These are phyloP conservation scores for Microthyrium microscopicum DNA, from an alignment of 2,329 filamentous ascomycete genomes.

Conservation along the genomic window DNA sequence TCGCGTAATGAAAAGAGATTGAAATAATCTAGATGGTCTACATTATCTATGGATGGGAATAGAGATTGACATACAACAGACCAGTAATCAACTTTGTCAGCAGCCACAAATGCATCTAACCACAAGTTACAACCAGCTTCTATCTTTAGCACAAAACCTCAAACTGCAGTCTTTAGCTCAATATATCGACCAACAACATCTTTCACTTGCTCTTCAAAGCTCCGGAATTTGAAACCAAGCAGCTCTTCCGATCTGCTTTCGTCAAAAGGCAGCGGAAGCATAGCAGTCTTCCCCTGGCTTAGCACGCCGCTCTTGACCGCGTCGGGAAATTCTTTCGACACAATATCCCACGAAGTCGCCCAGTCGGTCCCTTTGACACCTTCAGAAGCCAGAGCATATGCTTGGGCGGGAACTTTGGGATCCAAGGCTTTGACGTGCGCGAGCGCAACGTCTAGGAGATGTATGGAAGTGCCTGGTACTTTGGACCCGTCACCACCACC, in stretches of 20 bases:
- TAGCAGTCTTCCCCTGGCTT: constrained; percentile 1
- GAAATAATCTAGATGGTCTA: no score
- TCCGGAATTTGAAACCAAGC: constrained; percentile 6
- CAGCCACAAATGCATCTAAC: no score
- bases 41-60: no score
- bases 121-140: no score
- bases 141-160: no score
- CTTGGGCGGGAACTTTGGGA: no score
- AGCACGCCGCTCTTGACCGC: constrained; percentile 4
- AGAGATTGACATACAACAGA: no score
- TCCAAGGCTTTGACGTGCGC: constrained; percentile 16
- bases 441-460: constrained; percentile 17
- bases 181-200: constrained; percentile 9
- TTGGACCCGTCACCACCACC: constrained; percentile 8
- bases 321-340: constrained; percentile 1
- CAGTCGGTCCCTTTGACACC: background rate
- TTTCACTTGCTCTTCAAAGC: constrained; percentile 9
- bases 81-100: no score
- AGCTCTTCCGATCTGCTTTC: constrained; percentile 6
- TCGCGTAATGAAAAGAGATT: no score
- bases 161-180: no score
- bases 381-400: no score
- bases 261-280: constrained; percentile 1
- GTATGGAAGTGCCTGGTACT: constrained; percentile 9
- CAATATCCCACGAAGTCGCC: constrained; percentile 6